Evolutionary conservation across 192 early-diverging fungal genomes (phyloP).

Genomic region (Neocallimastix lanati): DNA sequence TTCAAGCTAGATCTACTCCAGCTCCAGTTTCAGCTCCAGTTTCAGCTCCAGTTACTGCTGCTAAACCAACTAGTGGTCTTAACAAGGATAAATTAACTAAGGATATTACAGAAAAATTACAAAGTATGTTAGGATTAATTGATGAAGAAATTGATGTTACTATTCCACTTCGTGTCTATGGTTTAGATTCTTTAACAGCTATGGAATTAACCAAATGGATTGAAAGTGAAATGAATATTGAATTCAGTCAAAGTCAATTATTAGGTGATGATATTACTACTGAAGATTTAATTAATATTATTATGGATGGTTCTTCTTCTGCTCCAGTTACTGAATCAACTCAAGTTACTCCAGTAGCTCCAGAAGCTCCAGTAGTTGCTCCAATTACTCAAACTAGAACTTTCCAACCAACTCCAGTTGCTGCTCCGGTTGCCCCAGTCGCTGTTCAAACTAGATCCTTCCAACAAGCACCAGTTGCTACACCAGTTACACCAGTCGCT

Average conservation of each 20-base stretch:
- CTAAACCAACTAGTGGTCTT: background rate
- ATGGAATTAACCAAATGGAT: background rate
- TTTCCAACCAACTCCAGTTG: no score
- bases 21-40: background rate
- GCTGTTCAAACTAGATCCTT: no score
- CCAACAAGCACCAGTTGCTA: background rate
- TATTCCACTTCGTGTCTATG: background rate
- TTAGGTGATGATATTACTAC: background rate
- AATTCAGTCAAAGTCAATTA: background rate
- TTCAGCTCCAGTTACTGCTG: background rate
- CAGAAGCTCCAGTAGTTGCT: background rate
- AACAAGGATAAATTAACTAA: background rate
- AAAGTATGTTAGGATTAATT: background rate
- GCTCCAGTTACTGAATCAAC: background rate
- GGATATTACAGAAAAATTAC: background rate
- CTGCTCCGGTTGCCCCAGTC: no score
- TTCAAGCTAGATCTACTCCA: no score
- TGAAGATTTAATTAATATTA: background rate
- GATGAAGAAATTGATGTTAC: background rate
- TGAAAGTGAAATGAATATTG: background rate
- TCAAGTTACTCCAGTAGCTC: background rate
- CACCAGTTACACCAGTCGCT: no score
- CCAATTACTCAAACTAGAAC: background rate
- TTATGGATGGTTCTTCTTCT: background rate
- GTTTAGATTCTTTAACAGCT: background rate